phyloP scores from a whole-genome alignment of 768 basidiomycete genomes.

The Rhizopogon vulgaris region DNA sequence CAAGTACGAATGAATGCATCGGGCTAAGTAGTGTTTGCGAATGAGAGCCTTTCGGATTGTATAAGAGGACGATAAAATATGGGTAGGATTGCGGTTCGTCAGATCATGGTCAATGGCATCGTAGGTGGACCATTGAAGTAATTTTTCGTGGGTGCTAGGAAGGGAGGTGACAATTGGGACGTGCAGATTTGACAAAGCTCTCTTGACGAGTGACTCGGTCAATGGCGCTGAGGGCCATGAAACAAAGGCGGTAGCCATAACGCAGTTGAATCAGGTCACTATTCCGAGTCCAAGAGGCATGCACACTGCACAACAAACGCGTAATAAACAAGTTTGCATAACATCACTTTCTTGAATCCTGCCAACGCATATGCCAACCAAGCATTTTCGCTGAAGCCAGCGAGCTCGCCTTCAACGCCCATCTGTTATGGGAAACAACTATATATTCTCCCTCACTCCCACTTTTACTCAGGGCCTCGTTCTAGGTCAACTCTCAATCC shows the following conservation, averaged over 20 bases:
- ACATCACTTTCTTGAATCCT: too few relatives aligned
- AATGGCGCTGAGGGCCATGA: conserved; percentile 52
- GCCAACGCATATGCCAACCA: not conserved
- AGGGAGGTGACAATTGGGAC: conserved; percentile 22
- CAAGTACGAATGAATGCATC: conserved; percentile 63
- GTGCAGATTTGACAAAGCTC: conserved; percentile 31
- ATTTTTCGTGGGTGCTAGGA: conserved; percentile 14
- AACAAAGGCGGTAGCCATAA: conserved; percentile 30
- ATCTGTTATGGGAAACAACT: conserved; percentile 33
- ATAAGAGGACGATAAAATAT: conserved; percentile 73
- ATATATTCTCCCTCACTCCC: conserved; percentile 69
- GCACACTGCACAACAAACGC: too few relatives aligned
- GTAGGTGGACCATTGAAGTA: conserved; percentile 85
- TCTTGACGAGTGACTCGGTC: conserved; percentile 41
- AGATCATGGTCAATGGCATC: conserved; percentile 78
- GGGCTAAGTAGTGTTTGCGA: conserved; percentile 87
- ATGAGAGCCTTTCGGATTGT: conserved; percentile 91
- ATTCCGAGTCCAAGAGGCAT: too few relatives aligned
- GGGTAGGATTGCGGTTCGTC: conserved; percentile 43
- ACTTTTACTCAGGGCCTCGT: conserved; percentile 96
- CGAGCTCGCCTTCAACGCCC: not conserved
- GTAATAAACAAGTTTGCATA: too few relatives aligned
- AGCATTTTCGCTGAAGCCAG: not conserved
- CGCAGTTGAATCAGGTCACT: too few relatives aligned
- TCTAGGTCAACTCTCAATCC: conserved; percentile 85